Conservation (phyloP, 148 eudicot species). For the Rhododendron ferrugineum region DNA sequence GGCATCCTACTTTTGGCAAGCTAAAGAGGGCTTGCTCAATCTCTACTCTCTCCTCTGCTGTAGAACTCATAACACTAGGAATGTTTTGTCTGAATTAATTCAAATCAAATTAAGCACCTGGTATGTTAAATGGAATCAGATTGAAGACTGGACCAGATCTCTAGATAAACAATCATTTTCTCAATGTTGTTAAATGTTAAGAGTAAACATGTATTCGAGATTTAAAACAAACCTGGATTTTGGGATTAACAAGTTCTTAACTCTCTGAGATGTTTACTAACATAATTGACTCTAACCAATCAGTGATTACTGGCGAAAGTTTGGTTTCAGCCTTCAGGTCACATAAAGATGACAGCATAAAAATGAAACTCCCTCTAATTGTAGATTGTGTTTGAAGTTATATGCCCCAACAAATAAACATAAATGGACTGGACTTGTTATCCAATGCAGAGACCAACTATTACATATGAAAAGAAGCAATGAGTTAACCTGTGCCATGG, state of each 20-base stretch:
- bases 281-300: neutral
- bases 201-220: neutral
- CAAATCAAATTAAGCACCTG: neutral
- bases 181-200: neutral
- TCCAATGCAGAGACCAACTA: neutral
- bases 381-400: neutral
- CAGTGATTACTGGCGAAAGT: neutral
- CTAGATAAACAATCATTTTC: neutral
- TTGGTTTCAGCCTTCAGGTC: neutral
- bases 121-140: neutral
- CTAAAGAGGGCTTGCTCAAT: neutral
- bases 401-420: no score
- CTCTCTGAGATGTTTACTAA: neutral
- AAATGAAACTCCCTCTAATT: neutral
- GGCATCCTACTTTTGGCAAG: neutral
- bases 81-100: neutral
- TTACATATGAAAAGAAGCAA: neutral
- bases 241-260: neutral
- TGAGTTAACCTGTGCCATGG: neutral
- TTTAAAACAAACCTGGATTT: neutral
- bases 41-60: neutral
- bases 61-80: conserved; percentile 2
- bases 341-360: neutral
- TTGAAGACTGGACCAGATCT: neutral
- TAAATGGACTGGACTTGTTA: no score